phyloP scores from a whole-genome alignment of 2,329 filamentous ascomycete genomes.

The Tolypocladium tropicale region DNA sequence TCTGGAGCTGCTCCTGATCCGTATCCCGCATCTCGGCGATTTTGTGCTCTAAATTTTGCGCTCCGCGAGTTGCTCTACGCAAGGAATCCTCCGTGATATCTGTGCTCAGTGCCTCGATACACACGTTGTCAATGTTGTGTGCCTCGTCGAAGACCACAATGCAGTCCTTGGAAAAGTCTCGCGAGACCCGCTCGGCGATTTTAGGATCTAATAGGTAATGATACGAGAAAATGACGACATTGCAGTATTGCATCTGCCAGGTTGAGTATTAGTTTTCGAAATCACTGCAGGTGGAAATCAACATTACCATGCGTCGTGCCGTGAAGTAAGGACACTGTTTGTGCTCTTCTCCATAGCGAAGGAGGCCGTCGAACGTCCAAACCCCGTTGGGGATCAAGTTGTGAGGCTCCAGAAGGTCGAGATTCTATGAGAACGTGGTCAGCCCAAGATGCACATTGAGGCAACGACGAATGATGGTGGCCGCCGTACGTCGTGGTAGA shows the following conservation, averaged over 20 bases:
- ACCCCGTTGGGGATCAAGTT: constrained; percentile 91
- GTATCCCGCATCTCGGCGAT: constrained; percentile 94
- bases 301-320: constrained; percentile 74
- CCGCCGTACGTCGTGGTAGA: constrained; percentile 75
- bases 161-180: constrained; percentile 93
- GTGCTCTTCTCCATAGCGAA: constrained; percentile 84
- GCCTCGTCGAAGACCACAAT: constrained; percentile 98
- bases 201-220: constrained; percentile 97
- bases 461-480: background rate
- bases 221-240: constrained; percentile 99
- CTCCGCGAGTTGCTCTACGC: constrained; percentile 80
- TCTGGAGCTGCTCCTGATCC: constrained; percentile 87
- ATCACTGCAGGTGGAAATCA: background rate
- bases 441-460: constrained; percentile 5
- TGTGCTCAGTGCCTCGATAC: constrained; percentile 93
- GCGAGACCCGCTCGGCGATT: constrained; percentile 90
- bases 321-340: constrained; percentile 99
- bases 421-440: constrained; percentile 46
- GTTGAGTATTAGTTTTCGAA: constrained; percentile 2
- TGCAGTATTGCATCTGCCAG: constrained; percentile 87
- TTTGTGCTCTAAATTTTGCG: constrained; percentile 79
- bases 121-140: constrained; percentile 99
- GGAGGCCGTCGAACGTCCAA: constrained; percentile 84
- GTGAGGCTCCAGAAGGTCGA: constrained; percentile 88
- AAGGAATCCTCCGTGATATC: constrained; percentile 94